These are phyloP conservation scores for Vitis hybrid DNA, from an alignment of 177 flowering plant genomes.

Conservation along the genomic window DNA sequence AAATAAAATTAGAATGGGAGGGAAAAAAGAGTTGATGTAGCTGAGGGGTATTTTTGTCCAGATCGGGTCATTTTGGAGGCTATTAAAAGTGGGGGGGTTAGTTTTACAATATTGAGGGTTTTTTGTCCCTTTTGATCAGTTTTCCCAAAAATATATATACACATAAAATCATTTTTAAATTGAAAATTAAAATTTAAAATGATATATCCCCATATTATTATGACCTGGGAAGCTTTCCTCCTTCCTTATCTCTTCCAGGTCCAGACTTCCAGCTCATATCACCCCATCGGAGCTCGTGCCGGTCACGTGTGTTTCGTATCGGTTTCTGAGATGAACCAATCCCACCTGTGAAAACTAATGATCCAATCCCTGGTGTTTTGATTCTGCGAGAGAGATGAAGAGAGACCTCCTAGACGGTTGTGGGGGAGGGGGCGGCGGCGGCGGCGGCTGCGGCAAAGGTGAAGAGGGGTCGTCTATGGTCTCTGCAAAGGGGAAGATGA, in stretches of 20 bases:
- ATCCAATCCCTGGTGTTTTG: no score
- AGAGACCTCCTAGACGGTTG: constrained; percentile 18
- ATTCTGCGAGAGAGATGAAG: constrained; percentile 20
- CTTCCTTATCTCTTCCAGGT: constrained; percentile 31
- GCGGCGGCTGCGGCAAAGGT: constrained; percentile 2
- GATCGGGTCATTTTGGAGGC: no score
- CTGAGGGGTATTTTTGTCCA: no score
- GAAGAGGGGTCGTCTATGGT: constrained; percentile 16
- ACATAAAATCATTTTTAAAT: not conserved
- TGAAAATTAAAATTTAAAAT: not conserved
- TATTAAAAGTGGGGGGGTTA: no score
- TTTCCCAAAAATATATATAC: not conserved
- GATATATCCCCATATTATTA: constrained; percentile 14
- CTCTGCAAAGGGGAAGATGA: constrained; percentile 28
- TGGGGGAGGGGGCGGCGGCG: not conserved
- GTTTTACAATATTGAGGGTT: no score
- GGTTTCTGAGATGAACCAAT: not conserved
- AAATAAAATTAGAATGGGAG: no score
- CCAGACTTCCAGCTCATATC: no score
- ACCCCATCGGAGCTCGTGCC: constrained; percentile 24
- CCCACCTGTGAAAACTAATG: not conserved
- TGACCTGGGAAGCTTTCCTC: constrained; percentile 16
- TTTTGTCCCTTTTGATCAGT: no score
- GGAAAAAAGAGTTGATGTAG: no score
- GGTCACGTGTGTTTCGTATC: constrained; percentile 1